phyloP scores from a whole-genome alignment of 1,284 basidiomycete species.

The Pascua guehoae region DNA sequence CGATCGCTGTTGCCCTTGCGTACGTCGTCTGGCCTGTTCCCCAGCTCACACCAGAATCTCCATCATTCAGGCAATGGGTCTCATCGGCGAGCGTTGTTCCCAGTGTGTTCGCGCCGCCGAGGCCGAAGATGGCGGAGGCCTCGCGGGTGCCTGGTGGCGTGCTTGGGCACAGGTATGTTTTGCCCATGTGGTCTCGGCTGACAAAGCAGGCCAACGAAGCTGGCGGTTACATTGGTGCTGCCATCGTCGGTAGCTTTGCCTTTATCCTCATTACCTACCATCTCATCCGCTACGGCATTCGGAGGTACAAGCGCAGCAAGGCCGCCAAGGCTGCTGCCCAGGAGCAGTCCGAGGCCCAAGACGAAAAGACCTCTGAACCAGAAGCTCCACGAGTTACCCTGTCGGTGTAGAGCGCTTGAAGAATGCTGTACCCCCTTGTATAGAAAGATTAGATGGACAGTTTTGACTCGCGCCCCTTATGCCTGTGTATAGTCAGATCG shows the following conservation, averaged over 20 bases:
- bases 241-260: slow-evolving; percentile 69
- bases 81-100: slow-evolving; percentile 70
- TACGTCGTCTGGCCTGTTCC: slow-evolving; percentile 30
- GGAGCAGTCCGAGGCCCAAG: too few species aligned
- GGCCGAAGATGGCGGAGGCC: slow-evolving; percentile 64
- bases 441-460: too few species aligned
- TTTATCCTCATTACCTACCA: slow-evolving; percentile 34
- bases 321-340: too few species aligned
- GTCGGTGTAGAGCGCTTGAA: too few species aligned
- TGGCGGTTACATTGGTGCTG: slow-evolving; percentile 79
- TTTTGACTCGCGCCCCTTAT: too few species aligned
- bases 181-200: too few species aligned
- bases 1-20: slow-evolving; percentile 78
- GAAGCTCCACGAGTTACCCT: too few species aligned
- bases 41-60: slow-evolving; percentile 60
- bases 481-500: too few species aligned
- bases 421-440: too few species aligned
- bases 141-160: slow-evolving; percentile 80
- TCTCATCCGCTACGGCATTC: slow-evolving; percentile 19
- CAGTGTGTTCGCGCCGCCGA: slow-evolving; percentile 63
- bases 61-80: slow-evolving; percentile 73
- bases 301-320: too few species aligned
- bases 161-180: slow-evolving; percentile 61
- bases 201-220: slow-evolving; percentile 63
- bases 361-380: too few species aligned